A percentile compares a stretch with the other conserved stretches of the same genome.
Evolutionary conservation across 2,329 filamentous ascomycete genomes (phyloP).

Genomic region (Pezicula radicicola): DNA sequence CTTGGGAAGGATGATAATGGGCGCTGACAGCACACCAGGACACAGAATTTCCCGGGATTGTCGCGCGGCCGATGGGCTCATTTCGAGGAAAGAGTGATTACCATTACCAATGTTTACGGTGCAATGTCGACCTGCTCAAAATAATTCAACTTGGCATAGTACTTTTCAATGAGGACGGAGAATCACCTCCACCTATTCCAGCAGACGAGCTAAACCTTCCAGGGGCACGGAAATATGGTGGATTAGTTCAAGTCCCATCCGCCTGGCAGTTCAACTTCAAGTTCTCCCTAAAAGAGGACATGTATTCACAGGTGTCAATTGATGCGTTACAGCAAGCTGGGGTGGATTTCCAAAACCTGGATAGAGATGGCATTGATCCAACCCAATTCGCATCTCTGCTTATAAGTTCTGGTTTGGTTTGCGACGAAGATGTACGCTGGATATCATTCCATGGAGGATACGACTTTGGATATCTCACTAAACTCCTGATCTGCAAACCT

Average conservation of each 20-base stretch:
- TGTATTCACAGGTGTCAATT: slow-evolving; percentile 96
- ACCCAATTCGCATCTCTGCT: slow-evolving; percentile 84
- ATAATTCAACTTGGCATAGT: slow-evolving; percentile 97
- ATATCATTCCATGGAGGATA: slow-evolving; percentile 97
- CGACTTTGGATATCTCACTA: slow-evolving; percentile 96
- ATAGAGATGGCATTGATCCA: slow-evolving; percentile 87
- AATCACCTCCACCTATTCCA: slow-evolving; percentile 69
- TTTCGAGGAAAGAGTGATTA: slow-evolving; percentile 97
- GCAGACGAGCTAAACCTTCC: slow-evolving; percentile 44
- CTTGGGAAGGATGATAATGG: slow-evolving; percentile 5
- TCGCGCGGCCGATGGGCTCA: slow-evolving; percentile 89
- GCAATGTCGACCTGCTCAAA: slow-evolving; percentile 95
- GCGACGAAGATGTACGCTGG: slow-evolving; percentile 88
- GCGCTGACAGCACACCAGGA: slow-evolving; percentile 56
- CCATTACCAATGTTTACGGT: slow-evolving; percentile 95
- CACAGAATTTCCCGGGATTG: slow-evolving; percentile 97
- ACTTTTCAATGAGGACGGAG: slow-evolving; percentile 86
- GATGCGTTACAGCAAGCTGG: slow-evolving; percentile 86
- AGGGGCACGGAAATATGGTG: slow-evolving; percentile 39
- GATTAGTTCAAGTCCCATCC: slow-evolving; percentile 62
- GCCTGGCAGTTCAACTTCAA: slow-evolving; percentile 99
- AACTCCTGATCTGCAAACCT: slow-evolving; percentile 79
- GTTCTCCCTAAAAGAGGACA: slow-evolving; percentile 90
- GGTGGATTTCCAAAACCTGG: slow-evolving; percentile 84
- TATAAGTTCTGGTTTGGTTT: slow-evolving; percentile 87